Conservation (phyloP, 352 stramenopile genomes). For the Phytophthora litchii region DNA sequence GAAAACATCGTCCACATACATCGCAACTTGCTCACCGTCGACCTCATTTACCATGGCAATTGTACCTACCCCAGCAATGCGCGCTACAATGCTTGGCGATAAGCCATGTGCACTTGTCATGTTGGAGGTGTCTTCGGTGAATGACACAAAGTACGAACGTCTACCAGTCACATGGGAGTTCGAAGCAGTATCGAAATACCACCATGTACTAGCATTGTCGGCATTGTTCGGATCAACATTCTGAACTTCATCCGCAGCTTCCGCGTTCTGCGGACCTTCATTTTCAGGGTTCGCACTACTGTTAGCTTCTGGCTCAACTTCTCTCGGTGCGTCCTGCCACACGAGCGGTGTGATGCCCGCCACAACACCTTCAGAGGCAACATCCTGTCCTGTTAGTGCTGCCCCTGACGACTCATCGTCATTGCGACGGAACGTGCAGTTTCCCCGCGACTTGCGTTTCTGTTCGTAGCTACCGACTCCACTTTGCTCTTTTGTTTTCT, state of each 20-base stretch:
- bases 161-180: constrained; percentile 8
- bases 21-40: constrained; percentile 4
- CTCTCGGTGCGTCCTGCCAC: no score
- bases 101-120: background rate
- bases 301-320: no score
- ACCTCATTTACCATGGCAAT: constrained; percentile 1
- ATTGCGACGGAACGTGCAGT: constrained; percentile 9
- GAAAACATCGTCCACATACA: constrained; percentile 15
- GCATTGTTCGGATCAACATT: background rate
- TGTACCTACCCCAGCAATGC: constrained; percentile 2
- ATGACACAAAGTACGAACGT: constrained; percentile 6
- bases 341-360: no score
- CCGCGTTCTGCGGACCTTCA: no score
- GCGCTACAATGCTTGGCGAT: background rate
- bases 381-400: no score
- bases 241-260: no score
- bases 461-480: background rate
- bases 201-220: background rate
- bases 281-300: no score
- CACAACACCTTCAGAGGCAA: background rate
- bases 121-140: constrained; percentile 1
- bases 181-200: constrained; percentile 13
- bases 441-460: constrained; percentile 1
- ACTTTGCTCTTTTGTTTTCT: constrained; percentile 3
- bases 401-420: background rate